A percentile compares a stretch with the other conserved stretches of the same genome.
Evolutionary conservation across 805 yeast species (phyloP).

Genomic region (Metschnikowia baotianmanensis): DNA sequence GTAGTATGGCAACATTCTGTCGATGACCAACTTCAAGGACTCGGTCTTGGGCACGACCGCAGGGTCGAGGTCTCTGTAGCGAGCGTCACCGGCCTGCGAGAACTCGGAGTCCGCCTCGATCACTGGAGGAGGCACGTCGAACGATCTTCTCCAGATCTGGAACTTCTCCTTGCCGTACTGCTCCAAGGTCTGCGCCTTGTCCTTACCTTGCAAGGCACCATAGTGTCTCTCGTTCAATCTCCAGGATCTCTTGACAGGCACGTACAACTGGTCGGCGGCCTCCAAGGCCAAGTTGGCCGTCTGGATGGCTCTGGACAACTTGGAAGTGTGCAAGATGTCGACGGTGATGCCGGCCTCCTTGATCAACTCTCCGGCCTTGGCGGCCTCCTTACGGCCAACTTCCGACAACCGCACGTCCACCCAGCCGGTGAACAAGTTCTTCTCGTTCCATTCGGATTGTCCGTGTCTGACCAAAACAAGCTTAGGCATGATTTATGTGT

Average conservation of each 20-base stretch:
- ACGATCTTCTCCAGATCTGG: constrained; percentile 97
- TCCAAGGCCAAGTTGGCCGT: constrained; percentile 94
- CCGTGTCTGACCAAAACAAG: constrained; percentile 97
- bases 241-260: constrained; percentile 94
- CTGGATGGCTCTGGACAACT: constrained; percentile 91
- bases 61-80: constrained; percentile 83
- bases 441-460: constrained; percentile 98
- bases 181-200: constrained; percentile 90
- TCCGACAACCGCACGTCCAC: constrained; percentile 87
- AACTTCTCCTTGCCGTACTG: constrained; percentile 88
- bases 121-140: constrained; percentile 92
- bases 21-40: constrained; percentile 91
- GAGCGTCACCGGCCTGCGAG: constrained; percentile 82
- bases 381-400: constrained; percentile 86
- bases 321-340: constrained; percentile 87
- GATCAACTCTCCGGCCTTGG: constrained; percentile 87
- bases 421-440: constrained; percentile 98
- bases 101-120: constrained; percentile 75
- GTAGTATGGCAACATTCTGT: constrained; percentile 96
- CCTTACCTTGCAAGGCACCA: constrained; percentile 98
- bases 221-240: constrained; percentile 98
- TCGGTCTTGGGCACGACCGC: constrained; percentile 89
- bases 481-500: constrained; percentile 46
- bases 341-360: constrained; percentile 83
- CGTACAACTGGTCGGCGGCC: constrained; percentile 82